Evolutionary conservation across 1,284 basidiomycete genomes (phyloP).

Genomic region (Caloboletus inedulis): DNA sequence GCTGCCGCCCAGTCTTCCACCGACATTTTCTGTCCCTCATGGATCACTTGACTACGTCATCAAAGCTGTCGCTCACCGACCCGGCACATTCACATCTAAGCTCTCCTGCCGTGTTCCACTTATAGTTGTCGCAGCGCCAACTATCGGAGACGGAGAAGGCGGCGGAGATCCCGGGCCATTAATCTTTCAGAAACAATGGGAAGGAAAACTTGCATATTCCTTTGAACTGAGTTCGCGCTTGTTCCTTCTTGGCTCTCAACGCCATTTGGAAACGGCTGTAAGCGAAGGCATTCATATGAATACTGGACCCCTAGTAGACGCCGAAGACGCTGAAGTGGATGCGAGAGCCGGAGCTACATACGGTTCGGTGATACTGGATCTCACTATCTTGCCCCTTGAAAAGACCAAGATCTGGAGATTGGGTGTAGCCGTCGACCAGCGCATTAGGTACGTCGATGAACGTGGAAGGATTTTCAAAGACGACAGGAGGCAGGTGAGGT

Average conservation of each 20-base stretch:
- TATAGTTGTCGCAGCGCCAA: constrained; percentile 74
- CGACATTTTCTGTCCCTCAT: constrained; percentile 76
- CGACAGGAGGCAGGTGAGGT: constrained; percentile 6
- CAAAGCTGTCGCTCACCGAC: constrained; percentile 81
- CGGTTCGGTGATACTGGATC: constrained; percentile 74
- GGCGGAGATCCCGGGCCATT: constrained; percentile 36
- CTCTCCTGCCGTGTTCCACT: constrained; percentile 74
- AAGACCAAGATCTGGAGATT: constrained; percentile 87
- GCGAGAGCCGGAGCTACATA: constrained; percentile 10
- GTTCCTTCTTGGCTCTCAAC: constrained; percentile 68
- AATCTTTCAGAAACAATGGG: constrained; percentile 89
- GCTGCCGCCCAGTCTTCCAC: constrained; percentile 80
- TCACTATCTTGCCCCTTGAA: constrained; percentile 82
- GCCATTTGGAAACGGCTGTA: constrained; percentile 2
- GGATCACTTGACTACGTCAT: constrained; percentile 81
- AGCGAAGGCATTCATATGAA: background rate
- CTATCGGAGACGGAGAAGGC: constrained; percentile 50
- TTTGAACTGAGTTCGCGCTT: constrained; percentile 82
- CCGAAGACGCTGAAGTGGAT: constrained; percentile 4
- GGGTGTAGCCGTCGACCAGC: constrained; percentile 71
- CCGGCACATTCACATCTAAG: constrained; percentile 83
- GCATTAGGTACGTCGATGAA: constrained; percentile 13
- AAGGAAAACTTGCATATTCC: constrained; percentile 83
- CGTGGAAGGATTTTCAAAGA: background rate
- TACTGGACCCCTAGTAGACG: constrained; percentile 1